Conservation (phyloP, 129 eudicot genomes). For the Tanacetum coccineum region DNA sequence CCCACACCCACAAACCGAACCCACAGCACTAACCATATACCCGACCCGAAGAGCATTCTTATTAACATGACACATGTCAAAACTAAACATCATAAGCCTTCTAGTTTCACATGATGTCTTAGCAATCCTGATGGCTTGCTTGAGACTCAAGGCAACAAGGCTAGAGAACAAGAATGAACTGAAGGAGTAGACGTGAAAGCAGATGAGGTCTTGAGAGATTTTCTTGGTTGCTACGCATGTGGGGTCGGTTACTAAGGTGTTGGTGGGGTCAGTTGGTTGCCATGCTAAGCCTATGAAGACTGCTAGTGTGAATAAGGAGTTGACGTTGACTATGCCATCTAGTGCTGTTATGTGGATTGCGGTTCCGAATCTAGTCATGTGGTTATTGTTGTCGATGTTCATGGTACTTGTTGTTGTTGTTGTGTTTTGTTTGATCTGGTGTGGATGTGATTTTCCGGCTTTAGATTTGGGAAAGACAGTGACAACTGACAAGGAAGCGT, state of each 20-base stretch:
- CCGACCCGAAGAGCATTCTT: constrained; percentile 59
- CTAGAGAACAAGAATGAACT: constrained; percentile 85
- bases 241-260: constrained; percentile 44
- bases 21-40: constrained; percentile 69
- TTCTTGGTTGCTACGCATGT: constrained; percentile 37
- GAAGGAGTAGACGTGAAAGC: constrained; percentile 94
- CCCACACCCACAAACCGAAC: constrained; percentile 74
- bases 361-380: constrained; percentile 33
- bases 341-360: constrained; percentile 78
- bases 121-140: constrained; percentile 60
- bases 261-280: constrained; percentile 71
- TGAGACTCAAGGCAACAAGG: constrained; percentile 76
- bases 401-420: background rate
- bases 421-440: constrained; percentile 10
- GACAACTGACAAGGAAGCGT: constrained; percentile 3
- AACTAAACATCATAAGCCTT: background rate
- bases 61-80: constrained; percentile 35
- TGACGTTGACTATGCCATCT: constrained; percentile 74
- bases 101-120: constrained; percentile 5
- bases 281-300: constrained; percentile 93
- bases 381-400: constrained; percentile 12
- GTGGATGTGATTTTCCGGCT: background rate
- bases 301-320: constrained; percentile 84
- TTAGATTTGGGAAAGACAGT: constrained; percentile 17
- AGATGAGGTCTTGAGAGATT: constrained; percentile 45